These are phyloP conservation scores for Letharia columbiana DNA, from an alignment of 495 filamentous ascomycete genomes.

Conservation along the genomic window DNA sequence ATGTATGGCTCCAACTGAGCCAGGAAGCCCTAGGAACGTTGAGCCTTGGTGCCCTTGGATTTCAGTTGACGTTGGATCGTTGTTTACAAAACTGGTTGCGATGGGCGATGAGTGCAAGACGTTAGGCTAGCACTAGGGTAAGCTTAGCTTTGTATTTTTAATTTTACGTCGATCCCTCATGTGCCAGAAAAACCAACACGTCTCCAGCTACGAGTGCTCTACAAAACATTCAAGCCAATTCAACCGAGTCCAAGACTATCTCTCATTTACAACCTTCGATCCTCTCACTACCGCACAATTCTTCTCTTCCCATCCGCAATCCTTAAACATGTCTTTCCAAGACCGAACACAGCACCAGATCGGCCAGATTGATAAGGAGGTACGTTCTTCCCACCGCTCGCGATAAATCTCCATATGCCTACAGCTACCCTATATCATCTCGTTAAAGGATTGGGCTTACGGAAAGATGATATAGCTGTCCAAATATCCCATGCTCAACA, in stretches of 20 bases:
- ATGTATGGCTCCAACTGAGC: not conserved
- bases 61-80: not conserved
- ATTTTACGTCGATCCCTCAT: constrained; percentile 6
- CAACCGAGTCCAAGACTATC: constrained; percentile 1
- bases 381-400: constrained; percentile 39
- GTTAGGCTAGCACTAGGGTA: not conserved
- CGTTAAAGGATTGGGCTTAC: constrained; percentile 25
- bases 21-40: not conserved
- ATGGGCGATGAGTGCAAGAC: constrained; percentile 1
- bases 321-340: constrained; percentile 56
- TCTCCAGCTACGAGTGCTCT: not conserved
- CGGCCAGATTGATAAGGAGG: constrained; percentile 94
- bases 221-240: constrained; percentile 7
- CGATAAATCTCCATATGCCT: constrained; percentile 21
- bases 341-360: constrained; percentile 84
- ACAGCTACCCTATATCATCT: constrained; percentile 5
- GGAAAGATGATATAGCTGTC: constrained; percentile 57
- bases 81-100: constrained; percentile 7
- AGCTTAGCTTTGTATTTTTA: not conserved
- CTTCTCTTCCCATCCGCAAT: not conserved
- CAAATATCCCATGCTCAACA: constrained; percentile 89
- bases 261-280: not conserved
- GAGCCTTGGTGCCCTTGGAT: not conserved
- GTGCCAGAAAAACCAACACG: not conserved
- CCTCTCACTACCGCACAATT: not conserved